These are phyloP conservation scores for Brassica napus DNA, from an alignment of 345 rosid genomes.

Conservation along the genomic window DNA sequence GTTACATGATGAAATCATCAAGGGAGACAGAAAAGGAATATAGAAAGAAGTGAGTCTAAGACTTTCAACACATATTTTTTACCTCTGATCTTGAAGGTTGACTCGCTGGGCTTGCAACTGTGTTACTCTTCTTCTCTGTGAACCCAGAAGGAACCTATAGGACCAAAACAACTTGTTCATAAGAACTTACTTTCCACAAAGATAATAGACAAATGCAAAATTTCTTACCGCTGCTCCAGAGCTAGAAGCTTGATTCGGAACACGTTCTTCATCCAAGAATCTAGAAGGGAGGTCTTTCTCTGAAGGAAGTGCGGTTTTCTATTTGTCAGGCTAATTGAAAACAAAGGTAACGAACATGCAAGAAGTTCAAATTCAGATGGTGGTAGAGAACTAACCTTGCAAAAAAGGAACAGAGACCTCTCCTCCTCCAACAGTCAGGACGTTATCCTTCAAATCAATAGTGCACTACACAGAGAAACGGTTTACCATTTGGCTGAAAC, in stretches of 20 bases:
- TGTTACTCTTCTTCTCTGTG: constrained; percentile 45
- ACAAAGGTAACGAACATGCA: not conserved
- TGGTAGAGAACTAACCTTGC: constrained; percentile 60
- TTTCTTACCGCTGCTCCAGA: constrained; percentile 67
- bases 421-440: constrained; percentile 92
- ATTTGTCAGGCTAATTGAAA: constrained; percentile 6
- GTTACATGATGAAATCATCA: not conserved
- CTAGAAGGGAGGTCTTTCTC: constrained; percentile 90
- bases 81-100: constrained; percentile 76
- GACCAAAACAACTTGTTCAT: constrained; percentile 17
- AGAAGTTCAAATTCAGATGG: constrained; percentile 18
- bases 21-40: too few species aligned
- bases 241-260: constrained; percentile 75
- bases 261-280: constrained; percentile 76
- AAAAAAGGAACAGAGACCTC: constrained; percentile 95
- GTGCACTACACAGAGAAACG: constrained; percentile 57
- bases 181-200: not conserved
- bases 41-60: too few species aligned
- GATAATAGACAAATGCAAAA: not conserved
- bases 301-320: constrained; percentile 38
- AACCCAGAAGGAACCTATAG: constrained; percentile 45
- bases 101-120: constrained; percentile 41
- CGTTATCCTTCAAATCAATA: constrained; percentile 86
- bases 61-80: too few species aligned
- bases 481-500: constrained; percentile 8